These are phyloP conservation scores for Kwoniella bestiolae DNA, from an alignment of 768 basidiomycete species.

Conservation along the genomic window DNA sequence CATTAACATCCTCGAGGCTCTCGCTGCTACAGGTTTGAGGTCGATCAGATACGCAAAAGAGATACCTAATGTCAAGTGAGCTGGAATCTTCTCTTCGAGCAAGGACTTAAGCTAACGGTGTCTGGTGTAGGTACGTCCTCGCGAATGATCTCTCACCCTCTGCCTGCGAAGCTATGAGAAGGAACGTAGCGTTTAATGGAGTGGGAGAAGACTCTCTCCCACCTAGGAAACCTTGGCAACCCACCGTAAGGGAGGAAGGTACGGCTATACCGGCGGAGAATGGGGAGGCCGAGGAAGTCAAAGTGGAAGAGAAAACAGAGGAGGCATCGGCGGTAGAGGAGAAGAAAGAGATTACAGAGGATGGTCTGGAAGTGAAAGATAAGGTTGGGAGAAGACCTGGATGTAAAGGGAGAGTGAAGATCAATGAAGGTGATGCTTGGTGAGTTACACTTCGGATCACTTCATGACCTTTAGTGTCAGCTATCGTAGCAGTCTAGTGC, in stretches of 20 bases:
- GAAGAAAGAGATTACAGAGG: conserved; percentile 1
- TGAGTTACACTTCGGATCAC: conserved; percentile 56
- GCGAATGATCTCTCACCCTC: conserved; percentile 89
- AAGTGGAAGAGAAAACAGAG: conserved; percentile 2
- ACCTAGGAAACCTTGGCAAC: conserved; percentile 4
- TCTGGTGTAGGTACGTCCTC: conserved; percentile 81
- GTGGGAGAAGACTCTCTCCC: conserved; percentile 57
- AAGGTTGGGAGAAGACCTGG: conserved; percentile 39
- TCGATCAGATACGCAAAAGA: conserved; percentile 98
- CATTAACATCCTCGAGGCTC: conserved; percentile 83
- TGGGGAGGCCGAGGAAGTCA: conserved; percentile 10
- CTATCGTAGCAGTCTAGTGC: background rate
- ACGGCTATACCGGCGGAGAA: conserved; percentile 2
- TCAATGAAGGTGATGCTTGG: conserved; percentile 96
- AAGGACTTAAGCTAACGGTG: no score
- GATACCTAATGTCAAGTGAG: conserved; percentile 85
- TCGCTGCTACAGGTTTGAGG: conserved; percentile 93
- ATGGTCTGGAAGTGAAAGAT: conserved; percentile 20
- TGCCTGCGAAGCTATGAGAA: conserved; percentile 80
- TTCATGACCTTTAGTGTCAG: background rate
- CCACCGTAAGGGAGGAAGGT: background rate
- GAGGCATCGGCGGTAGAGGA: background rate
- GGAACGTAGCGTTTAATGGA: conserved; percentile 82
- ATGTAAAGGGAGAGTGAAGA: conserved; percentile 66
- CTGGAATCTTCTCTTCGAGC: no score